Evolutionary conservation across 2,329 filamentous ascomycete genomes (phyloP).

Genomic region (Colletotrichum tofieldiae): DNA sequence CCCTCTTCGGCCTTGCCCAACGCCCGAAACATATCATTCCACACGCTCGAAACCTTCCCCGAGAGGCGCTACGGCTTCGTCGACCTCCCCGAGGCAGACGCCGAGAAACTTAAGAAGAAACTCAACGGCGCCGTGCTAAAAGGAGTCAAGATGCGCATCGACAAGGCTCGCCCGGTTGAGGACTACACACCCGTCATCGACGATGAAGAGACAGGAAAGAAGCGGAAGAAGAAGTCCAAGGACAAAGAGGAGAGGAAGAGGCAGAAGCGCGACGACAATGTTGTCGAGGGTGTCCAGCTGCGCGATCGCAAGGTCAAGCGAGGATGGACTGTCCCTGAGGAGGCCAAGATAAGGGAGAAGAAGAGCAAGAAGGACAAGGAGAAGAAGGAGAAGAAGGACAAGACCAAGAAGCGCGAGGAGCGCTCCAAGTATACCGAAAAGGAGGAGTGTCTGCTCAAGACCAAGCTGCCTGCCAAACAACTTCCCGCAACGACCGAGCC

Average conservation of each 20-base stretch:
- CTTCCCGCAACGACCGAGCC: conserved; percentile 57
- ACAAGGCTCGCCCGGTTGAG: conserved; percentile 81
- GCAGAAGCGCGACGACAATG: conserved; percentile 66
- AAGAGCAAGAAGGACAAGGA: conserved; percentile 62
- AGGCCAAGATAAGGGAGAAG: conserved; percentile 64
- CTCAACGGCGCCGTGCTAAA: conserved; percentile 89
- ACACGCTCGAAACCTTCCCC: conserved; percentile 87
- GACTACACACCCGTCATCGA: conserved; percentile 57
- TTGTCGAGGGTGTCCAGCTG: conserved; percentile 79
- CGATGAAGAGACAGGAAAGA: conserved; percentile 55
- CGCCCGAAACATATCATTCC: conserved; percentile 89
- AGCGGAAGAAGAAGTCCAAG: conserved; percentile 60
- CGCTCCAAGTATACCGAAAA: conserved; percentile 87
- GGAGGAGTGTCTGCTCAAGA: conserved; percentile 88
- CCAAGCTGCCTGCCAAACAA: conserved; percentile 69
- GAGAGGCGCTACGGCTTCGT: conserved; percentile 93
- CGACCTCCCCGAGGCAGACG: conserved; percentile 84
- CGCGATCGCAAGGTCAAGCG: conserved; percentile 85
- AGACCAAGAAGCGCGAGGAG: conserved; percentile 69
- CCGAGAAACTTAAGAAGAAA: conserved; percentile 92
- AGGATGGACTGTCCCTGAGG: conserved; percentile 84
- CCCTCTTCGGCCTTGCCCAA: conserved; percentile 75
- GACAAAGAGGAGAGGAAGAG: conserved; percentile 58
- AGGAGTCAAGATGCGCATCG: conserved; percentile 87
- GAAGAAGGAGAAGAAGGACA: conserved; percentile 63